Evolutionary conservation across 805 yeast genomes (phyloP).

Genomic region (Zygotorulaspora florentina): DNA sequence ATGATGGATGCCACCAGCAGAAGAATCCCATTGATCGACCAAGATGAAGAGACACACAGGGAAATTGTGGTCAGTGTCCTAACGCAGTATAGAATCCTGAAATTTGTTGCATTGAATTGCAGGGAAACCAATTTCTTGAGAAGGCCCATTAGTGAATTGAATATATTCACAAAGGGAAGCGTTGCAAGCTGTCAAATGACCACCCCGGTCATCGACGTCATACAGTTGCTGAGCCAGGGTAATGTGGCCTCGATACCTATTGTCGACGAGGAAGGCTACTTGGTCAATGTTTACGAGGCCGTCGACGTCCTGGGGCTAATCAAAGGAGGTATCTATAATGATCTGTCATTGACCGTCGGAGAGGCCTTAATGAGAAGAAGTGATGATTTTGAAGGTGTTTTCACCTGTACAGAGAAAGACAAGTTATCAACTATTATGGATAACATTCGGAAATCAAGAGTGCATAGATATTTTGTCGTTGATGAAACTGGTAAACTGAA

Average conservation of each 20-base stretch:
- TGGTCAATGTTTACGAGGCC: slow-evolving; percentile 91
- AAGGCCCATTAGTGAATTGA: slow-evolving; percentile 67
- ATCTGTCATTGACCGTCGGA: slow-evolving; percentile 85
- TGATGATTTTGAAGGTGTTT: slow-evolving; percentile 96
- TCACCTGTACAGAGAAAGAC: slow-evolving; percentile 88
- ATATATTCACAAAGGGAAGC: slow-evolving; percentile 52
- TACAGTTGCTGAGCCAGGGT: slow-evolving; percentile 68
- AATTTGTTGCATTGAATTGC: slow-evolving; percentile 93
- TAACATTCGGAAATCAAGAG: slow-evolving; percentile 83
- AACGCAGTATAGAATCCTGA: slow-evolving; percentile 92
- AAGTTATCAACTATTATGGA: slow-evolving; percentile 85
- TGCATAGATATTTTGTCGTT: slow-evolving; percentile 89
- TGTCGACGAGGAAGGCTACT: slow-evolving; percentile 60
- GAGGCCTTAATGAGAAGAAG: slow-evolving; percentile 87
- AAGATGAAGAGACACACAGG: slow-evolving; percentile 85
- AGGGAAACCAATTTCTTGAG: slow-evolving; percentile 83
- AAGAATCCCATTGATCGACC: slow-evolving; percentile 90
- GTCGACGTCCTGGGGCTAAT: slow-evolving; percentile 89
- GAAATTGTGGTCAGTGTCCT: slow-evolving; percentile 93
- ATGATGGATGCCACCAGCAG: slow-evolving; percentile 87
- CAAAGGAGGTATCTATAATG: slow-evolving; percentile 91
- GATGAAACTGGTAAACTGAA: slow-evolving; percentile 72
- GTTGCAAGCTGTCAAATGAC: slow-evolving; percentile 81
- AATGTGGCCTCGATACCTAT: slow-evolving; percentile 94
- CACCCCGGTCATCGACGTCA: slow-evolving; percentile 92